A percentile compares a stretch with the other conserved stretches of the same genome.
These are phyloP conservation scores for Hebeloma cylindrosporum DNA, from an alignment of 768 basidiomycete species.

Conservation along the genomic window DNA sequence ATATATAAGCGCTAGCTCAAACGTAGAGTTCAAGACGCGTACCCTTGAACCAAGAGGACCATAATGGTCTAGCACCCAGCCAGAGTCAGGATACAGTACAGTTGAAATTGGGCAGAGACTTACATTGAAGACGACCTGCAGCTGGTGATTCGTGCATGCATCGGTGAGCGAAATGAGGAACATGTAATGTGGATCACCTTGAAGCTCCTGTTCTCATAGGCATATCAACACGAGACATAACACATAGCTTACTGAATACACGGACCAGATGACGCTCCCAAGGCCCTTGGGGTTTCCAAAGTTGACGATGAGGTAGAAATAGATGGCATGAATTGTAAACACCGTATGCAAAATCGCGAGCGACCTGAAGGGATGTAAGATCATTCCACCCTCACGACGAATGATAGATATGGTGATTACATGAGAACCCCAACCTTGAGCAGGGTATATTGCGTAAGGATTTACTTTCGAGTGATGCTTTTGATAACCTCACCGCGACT, in stretches of 20 bases:
- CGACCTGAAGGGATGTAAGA: conserved; percentile 18
- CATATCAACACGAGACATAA: neutral
- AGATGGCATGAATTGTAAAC: conserved; percentile 33
- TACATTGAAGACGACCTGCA: conserved; percentile 41
- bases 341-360: conserved; percentile 34
- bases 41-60: conserved; percentile 42
- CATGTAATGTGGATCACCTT: conserved; percentile 5
- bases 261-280: conserved; percentile 30
- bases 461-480: conserved; percentile 3
- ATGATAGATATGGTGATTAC: neutral
- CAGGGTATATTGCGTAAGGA: too few relatives aligned
- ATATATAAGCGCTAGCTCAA: neutral
- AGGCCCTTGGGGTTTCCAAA: conserved; percentile 30
- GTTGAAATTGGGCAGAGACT: conserved; percentile 9
- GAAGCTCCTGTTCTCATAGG: conserved; percentile 16
- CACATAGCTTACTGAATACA: neutral
- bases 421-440: conserved; percentile 12
- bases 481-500: conserved; percentile 23
- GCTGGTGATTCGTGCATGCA: neutral
- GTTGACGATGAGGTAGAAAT: conserved; percentile 32
- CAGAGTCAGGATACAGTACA: neutral
- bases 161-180: neutral
- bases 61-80: conserved; percentile 35
- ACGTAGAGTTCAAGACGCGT: neutral
- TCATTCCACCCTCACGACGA: neutral